phyloP scores from a whole-genome alignment of 345 rosid species.

The Orychophragmus violaceus region DNA sequence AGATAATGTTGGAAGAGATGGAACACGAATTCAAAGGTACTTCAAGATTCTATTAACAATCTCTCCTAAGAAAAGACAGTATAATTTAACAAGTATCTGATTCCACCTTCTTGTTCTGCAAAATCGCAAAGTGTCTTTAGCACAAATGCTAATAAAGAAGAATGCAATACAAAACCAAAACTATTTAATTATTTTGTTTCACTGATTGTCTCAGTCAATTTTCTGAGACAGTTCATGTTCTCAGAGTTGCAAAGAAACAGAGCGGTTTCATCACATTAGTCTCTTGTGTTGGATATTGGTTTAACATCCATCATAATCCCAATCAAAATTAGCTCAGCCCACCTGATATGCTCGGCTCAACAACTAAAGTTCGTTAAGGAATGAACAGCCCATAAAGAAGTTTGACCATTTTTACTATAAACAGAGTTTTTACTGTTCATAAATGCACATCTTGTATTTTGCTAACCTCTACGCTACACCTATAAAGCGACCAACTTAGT shows the following conservation, averaged over 20 bases:
- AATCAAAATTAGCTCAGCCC: too few species aligned
- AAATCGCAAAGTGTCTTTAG: slow-evolving; percentile 5
- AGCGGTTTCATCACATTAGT: too few species aligned
- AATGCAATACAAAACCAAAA: not conserved
- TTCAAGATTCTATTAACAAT: not conserved
- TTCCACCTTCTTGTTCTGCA: slow-evolving; percentile 8
- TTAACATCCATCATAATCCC: too few species aligned
- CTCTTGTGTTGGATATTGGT: too few species aligned
- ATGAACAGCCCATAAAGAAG: too few species aligned
- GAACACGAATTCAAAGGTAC: slow-evolving; percentile 27
- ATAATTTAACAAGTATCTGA: not conserved
- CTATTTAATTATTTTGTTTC: not conserved
- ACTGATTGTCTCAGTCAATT: not conserved
- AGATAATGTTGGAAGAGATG: slow-evolving; percentile 18
- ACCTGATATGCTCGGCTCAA: too few species aligned
- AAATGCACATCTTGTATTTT: too few species aligned
- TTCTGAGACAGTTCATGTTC: not conserved
- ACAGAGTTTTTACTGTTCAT: too few species aligned
- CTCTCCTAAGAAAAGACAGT: not conserved
- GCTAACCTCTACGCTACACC: too few species aligned
- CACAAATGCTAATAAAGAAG: not conserved
- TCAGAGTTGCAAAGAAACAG: slow-evolving; percentile 16
- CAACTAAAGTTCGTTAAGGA: too few species aligned
- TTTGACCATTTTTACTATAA: too few species aligned
- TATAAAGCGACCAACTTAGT: too few species aligned